Evolutionary conservation across 1,284 basidiomycete species (phyloP).

Genomic region (Apiotrichum laibachii): DNA sequence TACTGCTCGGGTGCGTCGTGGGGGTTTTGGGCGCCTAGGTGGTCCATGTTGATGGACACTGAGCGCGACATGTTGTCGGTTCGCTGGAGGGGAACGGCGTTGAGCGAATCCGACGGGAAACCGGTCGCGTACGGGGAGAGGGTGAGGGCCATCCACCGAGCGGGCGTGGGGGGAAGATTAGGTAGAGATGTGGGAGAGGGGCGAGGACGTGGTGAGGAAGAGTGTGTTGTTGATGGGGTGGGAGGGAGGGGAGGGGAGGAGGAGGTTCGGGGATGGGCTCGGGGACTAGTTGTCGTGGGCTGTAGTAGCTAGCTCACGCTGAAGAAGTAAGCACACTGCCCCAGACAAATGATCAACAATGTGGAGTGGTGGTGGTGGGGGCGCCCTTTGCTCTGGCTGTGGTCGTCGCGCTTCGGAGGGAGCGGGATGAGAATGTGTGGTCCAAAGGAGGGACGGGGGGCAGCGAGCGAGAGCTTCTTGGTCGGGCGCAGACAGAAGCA

Average conservation of each 20-base stretch:
- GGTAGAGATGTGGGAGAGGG: neutral
- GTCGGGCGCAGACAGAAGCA: too few relatives aligned
- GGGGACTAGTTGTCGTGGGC: neutral
- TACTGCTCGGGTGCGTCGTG: constrained; percentile 11
- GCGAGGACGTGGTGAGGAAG: neutral
- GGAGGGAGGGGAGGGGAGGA: neutral
- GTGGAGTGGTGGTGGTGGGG: neutral
- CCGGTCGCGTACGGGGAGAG: constrained; percentile 21
- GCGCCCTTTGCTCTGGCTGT: too few relatives aligned
- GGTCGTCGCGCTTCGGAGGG: neutral
- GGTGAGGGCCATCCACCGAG: constrained; percentile 23
- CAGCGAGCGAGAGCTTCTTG: too few relatives aligned
- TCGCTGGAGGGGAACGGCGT: constrained; percentile 8
- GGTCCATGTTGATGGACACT: constrained; percentile 25
- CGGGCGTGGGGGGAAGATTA: neutral
- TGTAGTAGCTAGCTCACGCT: neutral
- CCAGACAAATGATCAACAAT: constrained; percentile 6
- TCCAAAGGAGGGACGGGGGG: neutral
- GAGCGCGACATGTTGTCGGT: constrained; percentile 19
- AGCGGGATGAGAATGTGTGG: neutral
- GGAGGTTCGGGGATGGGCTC: neutral
- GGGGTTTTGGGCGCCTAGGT: constrained; percentile 13
- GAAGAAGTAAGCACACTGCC: constrained; percentile 11
- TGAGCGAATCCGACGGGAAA: constrained; percentile 20
- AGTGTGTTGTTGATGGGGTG: neutral